These are phyloP conservation scores for Cordyceps militaris DNA, from an alignment of 2,329 filamentous ascomycete genomes.

Conservation along the genomic window DNA sequence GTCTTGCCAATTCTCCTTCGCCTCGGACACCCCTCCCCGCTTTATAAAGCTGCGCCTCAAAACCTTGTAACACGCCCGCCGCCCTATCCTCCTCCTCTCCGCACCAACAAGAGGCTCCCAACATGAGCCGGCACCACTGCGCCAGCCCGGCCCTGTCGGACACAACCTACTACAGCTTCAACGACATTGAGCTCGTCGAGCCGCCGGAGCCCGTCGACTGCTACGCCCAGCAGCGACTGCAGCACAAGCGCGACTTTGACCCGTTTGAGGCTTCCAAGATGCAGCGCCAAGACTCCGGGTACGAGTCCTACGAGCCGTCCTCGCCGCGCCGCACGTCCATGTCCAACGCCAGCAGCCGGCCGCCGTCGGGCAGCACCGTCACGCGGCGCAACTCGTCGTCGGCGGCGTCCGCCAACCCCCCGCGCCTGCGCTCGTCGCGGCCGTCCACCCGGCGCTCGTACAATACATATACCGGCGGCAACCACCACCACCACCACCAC, in stretches of 20 bases:
- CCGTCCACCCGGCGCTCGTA: constrained; percentile 36
- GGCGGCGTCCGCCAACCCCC: constrained; percentile 18
- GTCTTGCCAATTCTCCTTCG: too few species aligned
- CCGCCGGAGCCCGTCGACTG: constrained; percentile 26
- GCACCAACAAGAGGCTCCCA: not conserved
- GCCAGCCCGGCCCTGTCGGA: constrained; percentile 39
- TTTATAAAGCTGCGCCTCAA: not conserved
- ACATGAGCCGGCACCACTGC: constrained; percentile 24
- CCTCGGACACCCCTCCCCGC: not conserved
- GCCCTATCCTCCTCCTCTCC: not conserved
- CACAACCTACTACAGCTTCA: constrained; percentile 49
- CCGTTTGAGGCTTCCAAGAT: constrained; percentile 31
- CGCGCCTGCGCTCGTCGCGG: constrained; percentile 29
- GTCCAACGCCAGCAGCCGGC: constrained; percentile 23
- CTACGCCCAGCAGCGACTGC: constrained; percentile 9
- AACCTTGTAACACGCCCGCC: not conserved
- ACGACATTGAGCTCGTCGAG: constrained; percentile 42
- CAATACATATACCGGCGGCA: constrained; percentile 19
- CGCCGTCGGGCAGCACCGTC: constrained; percentile 14
- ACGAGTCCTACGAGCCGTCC: constrained; percentile 40
- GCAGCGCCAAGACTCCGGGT: constrained; percentile 52
- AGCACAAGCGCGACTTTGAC: constrained; percentile 7
- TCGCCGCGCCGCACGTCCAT: constrained; percentile 33
- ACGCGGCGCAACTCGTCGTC: constrained; percentile 10
- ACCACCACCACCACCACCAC: not conserved